Evolutionary conservation across 352 stramenopile species (phyloP).

Genomic region (Elongisporangium prolatum): DNA sequence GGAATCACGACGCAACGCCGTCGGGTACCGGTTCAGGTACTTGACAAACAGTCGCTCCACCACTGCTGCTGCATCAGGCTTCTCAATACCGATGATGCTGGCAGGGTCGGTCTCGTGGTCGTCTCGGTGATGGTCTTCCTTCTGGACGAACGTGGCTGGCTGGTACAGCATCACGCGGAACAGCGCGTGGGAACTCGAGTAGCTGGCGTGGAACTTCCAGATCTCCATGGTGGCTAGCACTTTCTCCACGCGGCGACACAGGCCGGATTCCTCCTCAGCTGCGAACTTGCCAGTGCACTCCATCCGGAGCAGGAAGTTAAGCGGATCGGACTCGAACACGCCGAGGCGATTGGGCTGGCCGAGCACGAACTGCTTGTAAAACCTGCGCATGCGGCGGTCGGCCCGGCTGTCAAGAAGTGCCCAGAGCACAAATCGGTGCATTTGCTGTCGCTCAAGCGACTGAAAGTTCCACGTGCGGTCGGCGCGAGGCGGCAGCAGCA

Average conservation of each 20-base stretch:
- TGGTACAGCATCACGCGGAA: slow-evolving; percentile 57
- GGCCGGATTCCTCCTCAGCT: slow-evolving; percentile 22
- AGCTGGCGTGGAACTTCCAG: slow-evolving; percentile 36
- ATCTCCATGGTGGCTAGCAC: slow-evolving; percentile 39
- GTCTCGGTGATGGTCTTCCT: not conserved
- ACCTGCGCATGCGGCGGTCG: slow-evolving; percentile 22
- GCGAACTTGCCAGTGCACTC: slow-evolving; percentile 48
- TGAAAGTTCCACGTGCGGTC: slow-evolving; percentile 35
- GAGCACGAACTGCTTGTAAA: slow-evolving; percentile 43
- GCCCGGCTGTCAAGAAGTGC: slow-evolving; percentile 36
- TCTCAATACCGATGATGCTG: slow-evolving; percentile 1
- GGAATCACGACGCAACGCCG: slow-evolving; percentile 31
- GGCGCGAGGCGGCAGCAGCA: slow-evolving; percentile 15
- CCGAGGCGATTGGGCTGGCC: slow-evolving; percentile 31
- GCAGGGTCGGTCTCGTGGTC: not conserved
- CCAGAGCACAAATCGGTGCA: slow-evolving; percentile 64
- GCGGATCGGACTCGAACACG: slow-evolving; percentile 51
- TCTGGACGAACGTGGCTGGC: slow-evolving; percentile 29
- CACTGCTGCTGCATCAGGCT: slow-evolving; percentile 3
- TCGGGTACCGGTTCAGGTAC: slow-evolving; percentile 44
- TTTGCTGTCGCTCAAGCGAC: slow-evolving; percentile 40
- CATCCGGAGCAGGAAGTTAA: slow-evolving; percentile 63
- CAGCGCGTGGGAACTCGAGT: slow-evolving; percentile 56
- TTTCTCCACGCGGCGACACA: slow-evolving; percentile 32
- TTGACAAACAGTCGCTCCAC: slow-evolving; percentile 33